Percentiles rank a stretch among this genome's conserved stretches.
phyloP scores from a whole-genome alignment of 2,329 filamentous ascomycete species.

The Neurospora crassa region DNA sequence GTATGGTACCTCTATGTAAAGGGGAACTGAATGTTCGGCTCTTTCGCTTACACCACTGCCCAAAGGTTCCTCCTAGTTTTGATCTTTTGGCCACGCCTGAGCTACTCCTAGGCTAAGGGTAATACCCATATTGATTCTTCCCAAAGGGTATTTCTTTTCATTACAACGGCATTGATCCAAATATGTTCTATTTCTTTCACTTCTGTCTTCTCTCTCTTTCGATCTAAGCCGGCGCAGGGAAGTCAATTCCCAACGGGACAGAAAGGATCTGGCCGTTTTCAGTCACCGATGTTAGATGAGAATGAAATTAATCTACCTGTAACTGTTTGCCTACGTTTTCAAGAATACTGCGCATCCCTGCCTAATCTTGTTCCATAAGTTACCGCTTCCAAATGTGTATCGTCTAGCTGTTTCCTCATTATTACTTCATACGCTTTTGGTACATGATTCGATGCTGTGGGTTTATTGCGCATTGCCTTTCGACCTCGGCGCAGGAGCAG shows the following conservation, averaged over 20 bases:
- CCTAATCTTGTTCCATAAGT: neutral
- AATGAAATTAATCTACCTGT: neutral
- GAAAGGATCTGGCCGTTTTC: neutral
- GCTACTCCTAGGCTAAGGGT: neutral
- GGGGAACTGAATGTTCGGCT: neutral
- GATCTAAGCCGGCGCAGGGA: neutral
- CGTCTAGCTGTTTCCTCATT: no score
- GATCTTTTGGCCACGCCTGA: neutral
- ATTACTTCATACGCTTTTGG: no score
- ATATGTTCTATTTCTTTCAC: neutral
- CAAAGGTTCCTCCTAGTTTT: neutral
- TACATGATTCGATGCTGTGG: no score
- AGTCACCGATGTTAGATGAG: neutral
- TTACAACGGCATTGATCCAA: neutral
- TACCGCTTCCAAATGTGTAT: no score
- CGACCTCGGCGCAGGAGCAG: no score
- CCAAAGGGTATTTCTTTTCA: neutral
- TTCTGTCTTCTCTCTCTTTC: neutral
- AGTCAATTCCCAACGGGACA: neutral
- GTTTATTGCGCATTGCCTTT: no score
- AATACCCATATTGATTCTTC: neutral
- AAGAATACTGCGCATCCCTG: neutral
- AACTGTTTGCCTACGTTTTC: neutral
- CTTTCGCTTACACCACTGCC: neutral
- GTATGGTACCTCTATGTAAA: neutral